A percentile compares a stretch with the other conserved stretches of the same genome.
Evolutionary conservation across 1,139 yeast genomes (phyloP).

Genomic region (Pneumocystis sp.): DNA sequence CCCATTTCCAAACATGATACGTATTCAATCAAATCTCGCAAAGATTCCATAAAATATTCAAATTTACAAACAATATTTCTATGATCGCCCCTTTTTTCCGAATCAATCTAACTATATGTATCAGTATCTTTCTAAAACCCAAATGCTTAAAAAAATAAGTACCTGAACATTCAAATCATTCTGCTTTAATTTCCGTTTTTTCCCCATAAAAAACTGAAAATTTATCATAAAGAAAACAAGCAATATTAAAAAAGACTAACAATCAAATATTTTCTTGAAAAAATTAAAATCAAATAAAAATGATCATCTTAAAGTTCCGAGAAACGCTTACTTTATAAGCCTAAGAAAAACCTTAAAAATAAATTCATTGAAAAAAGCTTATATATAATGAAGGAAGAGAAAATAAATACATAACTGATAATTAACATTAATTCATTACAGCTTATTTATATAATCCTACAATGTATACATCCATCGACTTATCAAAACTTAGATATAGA

Average conservation of each 20-base stretch:
- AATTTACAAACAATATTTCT: not conserved
- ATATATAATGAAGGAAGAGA: not conserved
- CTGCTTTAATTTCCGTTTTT: not conserved
- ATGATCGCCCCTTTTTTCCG: not conserved
- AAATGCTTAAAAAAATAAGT: not conserved
- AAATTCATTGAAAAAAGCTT: not conserved
- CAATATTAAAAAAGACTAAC: not conserved
- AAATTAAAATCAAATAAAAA: not conserved
- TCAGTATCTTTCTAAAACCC: not conserved
- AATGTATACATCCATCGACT: not conserved
- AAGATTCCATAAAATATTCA: not conserved
- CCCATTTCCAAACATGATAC: not conserved
- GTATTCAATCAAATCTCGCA: not conserved
- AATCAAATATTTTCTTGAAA: not conserved
- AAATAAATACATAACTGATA: not conserved
- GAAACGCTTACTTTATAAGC: not conserved
- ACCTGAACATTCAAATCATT: not conserved
- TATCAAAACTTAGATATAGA: not conserved
- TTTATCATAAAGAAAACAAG: not conserved
- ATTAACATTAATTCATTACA: not conserved
- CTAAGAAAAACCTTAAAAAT: not conserved
- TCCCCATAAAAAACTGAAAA: not conserved
- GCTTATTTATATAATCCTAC: not conserved
- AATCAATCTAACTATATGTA: not conserved
- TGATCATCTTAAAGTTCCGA: not conserved